Percentiles rank a stretch among this genome's conserved stretches.
Conservation (phyloP, 2,329 filamentous ascomycete species). For the Ascochyta lentis region DNA sequence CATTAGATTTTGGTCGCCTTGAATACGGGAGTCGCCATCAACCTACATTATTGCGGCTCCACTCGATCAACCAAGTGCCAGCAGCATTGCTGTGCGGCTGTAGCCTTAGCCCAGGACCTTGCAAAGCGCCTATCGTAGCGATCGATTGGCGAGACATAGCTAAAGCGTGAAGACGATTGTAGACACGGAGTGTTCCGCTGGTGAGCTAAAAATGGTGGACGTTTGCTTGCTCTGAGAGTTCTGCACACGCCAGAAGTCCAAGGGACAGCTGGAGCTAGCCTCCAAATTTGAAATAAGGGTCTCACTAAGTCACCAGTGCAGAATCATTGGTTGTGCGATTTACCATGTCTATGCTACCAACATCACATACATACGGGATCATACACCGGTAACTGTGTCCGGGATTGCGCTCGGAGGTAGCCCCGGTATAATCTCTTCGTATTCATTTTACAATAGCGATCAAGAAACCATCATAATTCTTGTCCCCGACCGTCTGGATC, state of each 20-base stretch:
- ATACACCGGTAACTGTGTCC: neutral
- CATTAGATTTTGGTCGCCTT: neutral
- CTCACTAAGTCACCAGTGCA: neutral
- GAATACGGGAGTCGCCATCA: neutral
- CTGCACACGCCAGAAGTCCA: neutral
- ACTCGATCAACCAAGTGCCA: neutral
- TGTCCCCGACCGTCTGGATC: constrained; percentile 56
- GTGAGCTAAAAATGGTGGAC: neutral
- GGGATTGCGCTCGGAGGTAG: neutral
- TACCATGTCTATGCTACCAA: neutral
- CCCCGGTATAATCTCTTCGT: neutral
- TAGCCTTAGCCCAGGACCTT: neutral
- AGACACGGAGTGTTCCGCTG: neutral
- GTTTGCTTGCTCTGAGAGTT: neutral
- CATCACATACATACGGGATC: neutral
- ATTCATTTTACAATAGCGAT: constrained; percentile 48
- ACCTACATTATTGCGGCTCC: neutral
- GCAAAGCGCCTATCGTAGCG: neutral
- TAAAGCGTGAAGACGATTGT: neutral
- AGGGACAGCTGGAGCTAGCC: neutral
- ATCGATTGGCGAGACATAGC: neutral
- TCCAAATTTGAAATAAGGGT: neutral
- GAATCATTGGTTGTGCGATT: neutral
- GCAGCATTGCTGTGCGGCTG: constrained; percentile 1
- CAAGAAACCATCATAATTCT: constrained; percentile 57